Evolutionary conservation across 345 rosid species (phyloP), one percentile per base, ranked within the genome.

Genomic region (Aquilaria sinensis): DNA sequence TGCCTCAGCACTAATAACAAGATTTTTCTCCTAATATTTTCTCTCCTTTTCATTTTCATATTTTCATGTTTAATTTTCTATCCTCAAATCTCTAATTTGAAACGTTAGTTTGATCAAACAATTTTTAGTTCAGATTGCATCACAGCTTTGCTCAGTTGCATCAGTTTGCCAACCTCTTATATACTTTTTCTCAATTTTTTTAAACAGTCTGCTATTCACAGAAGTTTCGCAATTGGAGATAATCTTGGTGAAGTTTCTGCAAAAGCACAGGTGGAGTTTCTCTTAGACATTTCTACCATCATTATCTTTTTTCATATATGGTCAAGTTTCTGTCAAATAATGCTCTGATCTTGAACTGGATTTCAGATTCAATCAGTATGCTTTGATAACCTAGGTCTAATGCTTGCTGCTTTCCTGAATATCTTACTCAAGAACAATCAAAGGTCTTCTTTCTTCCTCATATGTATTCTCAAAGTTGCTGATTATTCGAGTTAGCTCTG

Each of bases 181-280:
- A 23, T 58, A 51, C 0, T 64, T 37, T 31, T 47, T 66, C 31
- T 51, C 6, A 43, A 50, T 55, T 60, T 65, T 23, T 16, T 54
- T 47, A 30, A 56, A 61, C 66, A 88, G 98, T 80, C 98, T 64
- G 82, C 96, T 56, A 77, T 92, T 67, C 94, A 88, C 74, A 75
- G 87, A 61, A 92, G 98, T 81, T 92, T 92, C 82, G 94, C 98
- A n/a, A 62, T 92, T 60, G 90, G 86, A 31, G 96, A 86, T 80
- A 92, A 92, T 79, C 83, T 88, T 43, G 98, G 96, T 76, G 98
- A 92, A 85, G 84, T 88, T 69, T 88, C 98, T 65, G 96, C 96
- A 2, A 92, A 92, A 74, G 78, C 98, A 53, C 96, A 92, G 88
- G 96, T 91, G 60, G 11, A 47, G 37, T 58, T 60, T 53, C 50